These are phyloP conservation scores for Fusarium bulbicola DNA, from an alignment of 2,329 filamentous ascomycete species.

Conservation along the genomic window DNA sequence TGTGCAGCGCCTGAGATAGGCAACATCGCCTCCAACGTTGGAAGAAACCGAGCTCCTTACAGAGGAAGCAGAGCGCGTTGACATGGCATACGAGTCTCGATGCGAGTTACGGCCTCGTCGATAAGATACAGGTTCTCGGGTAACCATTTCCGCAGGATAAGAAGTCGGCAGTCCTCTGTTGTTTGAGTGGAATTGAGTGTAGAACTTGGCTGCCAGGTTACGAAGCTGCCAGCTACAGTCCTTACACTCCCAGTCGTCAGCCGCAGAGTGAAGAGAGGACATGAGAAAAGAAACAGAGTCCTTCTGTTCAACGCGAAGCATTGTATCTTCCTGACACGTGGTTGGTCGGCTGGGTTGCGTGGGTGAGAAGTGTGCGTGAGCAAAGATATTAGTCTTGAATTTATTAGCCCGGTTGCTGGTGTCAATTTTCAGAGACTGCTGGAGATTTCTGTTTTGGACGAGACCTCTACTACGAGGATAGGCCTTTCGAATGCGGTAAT, in stretches of 20 bases:
- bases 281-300: background rate
- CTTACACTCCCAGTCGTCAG: slow-evolving; percentile 15
- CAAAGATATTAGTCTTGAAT: background rate
- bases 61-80: background rate
- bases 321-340: background rate
- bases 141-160: background rate
- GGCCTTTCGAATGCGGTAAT: background rate
- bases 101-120: too few relatives aligned
- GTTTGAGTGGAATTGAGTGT: background rate
- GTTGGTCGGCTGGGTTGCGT: background rate
- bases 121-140: background rate
- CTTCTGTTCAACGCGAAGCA: background rate
- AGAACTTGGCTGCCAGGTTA: background rate
- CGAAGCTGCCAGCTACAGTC: slow-evolving; percentile 8
- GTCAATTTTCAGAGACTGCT: background rate
- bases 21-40: background rate
- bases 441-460: background rate
- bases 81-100: background rate
- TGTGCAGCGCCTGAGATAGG: background rate
- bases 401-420: background rate
- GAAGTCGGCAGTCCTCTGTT: background rate
- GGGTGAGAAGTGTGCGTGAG: slow-evolving; percentile 1
- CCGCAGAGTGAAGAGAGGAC: background rate
- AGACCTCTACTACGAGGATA: background rate
- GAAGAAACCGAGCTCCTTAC: background rate